These are phyloP conservation scores for Uronychia binucleata DNA, from an alignment of 73 alveolate species.

Conservation along the genomic window DNA sequence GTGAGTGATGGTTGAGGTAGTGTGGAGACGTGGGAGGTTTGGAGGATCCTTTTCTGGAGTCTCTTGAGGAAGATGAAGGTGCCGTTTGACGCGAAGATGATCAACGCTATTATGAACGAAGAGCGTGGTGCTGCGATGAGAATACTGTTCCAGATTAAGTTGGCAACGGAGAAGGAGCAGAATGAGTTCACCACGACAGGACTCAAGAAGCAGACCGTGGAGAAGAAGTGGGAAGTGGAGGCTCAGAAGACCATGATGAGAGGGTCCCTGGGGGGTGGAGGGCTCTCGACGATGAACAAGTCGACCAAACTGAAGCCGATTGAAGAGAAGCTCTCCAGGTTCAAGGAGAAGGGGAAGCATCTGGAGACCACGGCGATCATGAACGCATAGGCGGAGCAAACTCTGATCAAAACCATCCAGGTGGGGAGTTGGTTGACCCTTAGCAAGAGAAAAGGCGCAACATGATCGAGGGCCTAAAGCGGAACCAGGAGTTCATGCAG, in stretches of 20 bases:
- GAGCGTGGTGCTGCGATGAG: slow-evolving; percentile 74
- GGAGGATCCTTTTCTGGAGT: too few species aligned
- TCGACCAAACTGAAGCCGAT: slow-evolving; percentile 38
- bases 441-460: slow-evolving; percentile 38
- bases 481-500: slow-evolving; percentile 61
- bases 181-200: slow-evolving; percentile 19
- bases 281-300: slow-evolving; percentile 12
- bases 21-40: too few species aligned
- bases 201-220: slow-evolving; percentile 21
- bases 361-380: slow-evolving; percentile 36
- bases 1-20: too few species aligned
- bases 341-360: slow-evolving; percentile 40
- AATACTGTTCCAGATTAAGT: slow-evolving; percentile 52
- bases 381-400: slow-evolving; percentile 39
- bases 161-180: slow-evolving; percentile 8
- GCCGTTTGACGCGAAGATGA: slow-evolving; percentile 50
- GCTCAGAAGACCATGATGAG: neutral
- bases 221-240: neutral
- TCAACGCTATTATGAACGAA: slow-evolving; percentile 58
- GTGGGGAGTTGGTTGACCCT: too few species aligned
- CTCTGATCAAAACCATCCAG: slow-evolving; percentile 25
- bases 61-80: slow-evolving; percentile 52
- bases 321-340: slow-evolving; percentile 50
- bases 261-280: neutral
- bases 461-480: slow-evolving; percentile 36